Evolutionary conservation across 768 basidiomycete genomes (phyloP).

Genomic region (Leccinum pellstonianum): DNA sequence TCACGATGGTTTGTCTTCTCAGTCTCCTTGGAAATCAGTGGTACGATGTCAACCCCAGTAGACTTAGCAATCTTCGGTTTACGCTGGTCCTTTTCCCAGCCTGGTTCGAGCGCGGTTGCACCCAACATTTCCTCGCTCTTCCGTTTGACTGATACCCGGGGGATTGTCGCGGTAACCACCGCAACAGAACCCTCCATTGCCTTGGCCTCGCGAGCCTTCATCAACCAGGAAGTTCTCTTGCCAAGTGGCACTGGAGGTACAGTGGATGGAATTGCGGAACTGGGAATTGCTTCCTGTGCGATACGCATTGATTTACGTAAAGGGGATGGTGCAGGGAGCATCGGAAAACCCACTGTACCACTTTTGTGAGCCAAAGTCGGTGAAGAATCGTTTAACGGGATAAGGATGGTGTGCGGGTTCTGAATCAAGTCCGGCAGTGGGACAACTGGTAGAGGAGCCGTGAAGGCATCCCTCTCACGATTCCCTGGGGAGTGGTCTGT

Average conservation of each 20-base stretch:
- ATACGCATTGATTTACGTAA: slow-evolving; percentile 65
- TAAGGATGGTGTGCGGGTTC: slow-evolving; percentile 21
- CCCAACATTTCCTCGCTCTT: slow-evolving; percentile 58
- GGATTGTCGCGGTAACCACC: slow-evolving; percentile 5
- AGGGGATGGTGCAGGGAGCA: slow-evolving; percentile 67
- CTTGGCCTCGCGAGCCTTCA: slow-evolving; percentile 72
- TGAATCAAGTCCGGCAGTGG: slow-evolving; percentile 11
- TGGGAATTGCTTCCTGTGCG: slow-evolving; percentile 43
- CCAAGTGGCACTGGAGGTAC: slow-evolving; percentile 43
- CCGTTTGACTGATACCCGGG: slow-evolving; percentile 45
- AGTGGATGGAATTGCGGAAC: slow-evolving; percentile 34
- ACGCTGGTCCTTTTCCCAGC: slow-evolving; percentile 42
- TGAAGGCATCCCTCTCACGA: slow-evolving; percentile 22
- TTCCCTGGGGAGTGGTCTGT: slow-evolving; percentile 4
- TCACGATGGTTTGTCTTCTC: slow-evolving; percentile 8
- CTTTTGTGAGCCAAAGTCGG: slow-evolving; percentile 38
- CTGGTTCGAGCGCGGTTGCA: slow-evolving; percentile 11
- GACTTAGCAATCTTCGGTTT: slow-evolving; percentile 51
- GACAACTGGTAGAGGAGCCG: slow-evolving; percentile 22
- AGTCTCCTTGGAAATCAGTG: slow-evolving; percentile 15
- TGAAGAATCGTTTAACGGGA: slow-evolving; percentile 38
- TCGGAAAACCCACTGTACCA: slow-evolving; percentile 49
- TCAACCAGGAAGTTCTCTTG: slow-evolving; percentile 80
- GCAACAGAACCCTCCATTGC: slow-evolving; percentile 48
- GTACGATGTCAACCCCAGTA: slow-evolving; percentile 34